Conservation (phyloP, 129 eudicot genomes). For the Arctium minus region DNA sequence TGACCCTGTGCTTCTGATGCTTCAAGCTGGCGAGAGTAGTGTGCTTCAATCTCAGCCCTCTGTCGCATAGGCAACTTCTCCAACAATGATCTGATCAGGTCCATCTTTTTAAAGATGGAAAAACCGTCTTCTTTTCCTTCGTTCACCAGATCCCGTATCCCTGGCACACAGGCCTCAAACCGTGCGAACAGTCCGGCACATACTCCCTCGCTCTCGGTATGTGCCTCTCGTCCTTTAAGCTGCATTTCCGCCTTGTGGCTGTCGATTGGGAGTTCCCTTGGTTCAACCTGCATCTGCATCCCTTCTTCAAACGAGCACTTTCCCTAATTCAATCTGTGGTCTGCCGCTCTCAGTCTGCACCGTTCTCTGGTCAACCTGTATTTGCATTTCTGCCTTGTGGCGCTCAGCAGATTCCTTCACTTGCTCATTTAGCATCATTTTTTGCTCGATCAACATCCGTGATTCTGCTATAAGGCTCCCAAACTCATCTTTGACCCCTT, state of each 20-base stretch:
- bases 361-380: too few species aligned
- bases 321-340: too few species aligned
- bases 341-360: too few species aligned
- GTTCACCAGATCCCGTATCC: neutral
- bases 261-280: too few species aligned
- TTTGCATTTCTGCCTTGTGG: neutral
- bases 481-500: neutral
- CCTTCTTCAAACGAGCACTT: neutral
- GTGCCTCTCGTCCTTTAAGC: too few species aligned
- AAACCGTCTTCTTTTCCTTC: neutral
- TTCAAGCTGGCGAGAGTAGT: neutral
- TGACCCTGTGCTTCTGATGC: neutral
- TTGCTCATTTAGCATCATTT: neutral
- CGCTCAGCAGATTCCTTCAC: neutral
- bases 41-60: neutral
- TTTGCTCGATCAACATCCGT: neutral
- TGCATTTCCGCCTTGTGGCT: too few species aligned
- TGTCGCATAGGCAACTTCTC: neutral
- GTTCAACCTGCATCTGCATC: neutral
- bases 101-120: neutral
- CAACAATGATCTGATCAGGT: neutral
- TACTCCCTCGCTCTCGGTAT: too few species aligned
- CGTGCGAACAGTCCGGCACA: neutral
- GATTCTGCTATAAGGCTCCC: neutral
- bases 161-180: neutral